Conservation (phyloP, 1,139 yeast genomes). For the Yamadazyma siamensis region DNA sequence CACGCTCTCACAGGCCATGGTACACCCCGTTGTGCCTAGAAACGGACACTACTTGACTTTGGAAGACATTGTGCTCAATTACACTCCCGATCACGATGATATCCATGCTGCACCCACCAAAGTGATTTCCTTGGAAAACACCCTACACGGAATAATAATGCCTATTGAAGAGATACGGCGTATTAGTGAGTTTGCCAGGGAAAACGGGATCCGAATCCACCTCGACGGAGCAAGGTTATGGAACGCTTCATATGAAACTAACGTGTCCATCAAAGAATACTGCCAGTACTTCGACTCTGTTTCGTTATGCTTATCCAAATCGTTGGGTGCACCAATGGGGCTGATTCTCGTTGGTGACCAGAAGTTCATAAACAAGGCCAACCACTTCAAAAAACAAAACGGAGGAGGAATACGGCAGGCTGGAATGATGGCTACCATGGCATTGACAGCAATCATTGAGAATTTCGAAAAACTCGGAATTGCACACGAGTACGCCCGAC, state of each 20-base stretch:
- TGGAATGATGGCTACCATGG: constrained; percentile 79
- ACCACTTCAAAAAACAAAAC: constrained; percentile 86
- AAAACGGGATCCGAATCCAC: constrained; percentile 64
- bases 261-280: constrained; percentile 65
- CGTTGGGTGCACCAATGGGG: constrained; percentile 94
- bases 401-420: constrained; percentile 96
- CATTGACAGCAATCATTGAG: constrained; percentile 38
- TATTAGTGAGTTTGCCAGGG: constrained; percentile 70
- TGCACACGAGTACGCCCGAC: constrained; percentile 53
- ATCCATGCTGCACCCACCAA: constrained; percentile 89
- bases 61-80: constrained; percentile 34
- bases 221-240: constrained; percentile 96
- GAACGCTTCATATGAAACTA: constrained; percentile 82
- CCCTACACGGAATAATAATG: constrained; percentile 76
- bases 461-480: constrained; percentile 36
- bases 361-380: constrained; percentile 64
- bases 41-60: constrained; percentile 38
- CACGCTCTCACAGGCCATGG: constrained; percentile 45
- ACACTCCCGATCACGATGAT: constrained; percentile 64
- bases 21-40: constrained; percentile 35
- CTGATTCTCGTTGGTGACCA: constrained; percentile 75
- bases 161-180: constrained; percentile 78
- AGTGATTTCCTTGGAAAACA: constrained; percentile 82
- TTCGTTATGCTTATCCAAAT: constrained; percentile 84
- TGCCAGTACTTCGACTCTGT: constrained; percentile 83